Base-by-base conservation (phyloP, 1,139 yeast genomes). In the Yarrowia galli region DNA sequence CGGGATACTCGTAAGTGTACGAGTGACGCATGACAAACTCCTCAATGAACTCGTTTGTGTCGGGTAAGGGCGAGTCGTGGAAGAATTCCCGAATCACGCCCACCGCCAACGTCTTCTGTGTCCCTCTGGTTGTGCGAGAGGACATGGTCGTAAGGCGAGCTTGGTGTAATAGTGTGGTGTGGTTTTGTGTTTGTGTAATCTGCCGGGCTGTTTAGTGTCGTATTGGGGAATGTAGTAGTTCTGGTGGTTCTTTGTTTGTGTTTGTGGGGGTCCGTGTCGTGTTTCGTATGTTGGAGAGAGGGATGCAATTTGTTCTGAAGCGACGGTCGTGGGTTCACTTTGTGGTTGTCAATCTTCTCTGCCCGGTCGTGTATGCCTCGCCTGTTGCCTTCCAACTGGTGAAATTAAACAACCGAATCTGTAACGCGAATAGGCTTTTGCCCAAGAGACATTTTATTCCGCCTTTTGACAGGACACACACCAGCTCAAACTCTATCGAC, bases 361-460 rank as follows among this genome's bases (percentile, higher is more conserved):
- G n/a, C n/a, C n/a, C n/a, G n/a, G n/a, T n/a, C n/a, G n/a, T n/a
- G n/a, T n/a, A n/a, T n/a, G n/a, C n/a, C n/a, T n/a, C n/a, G n/a
- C n/a, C n/a, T n/a, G n/a, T n/a, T n/a, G n/a, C n/a, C n/a, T n/a
- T n/a, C n/a, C n/a, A n/a, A 32, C 15, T 12, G 58, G 58, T 51
- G 58, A 51, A 53, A 53, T 53, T 53, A 53, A 53, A 53, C 60
- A 53, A 53, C 60, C 60, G 60, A 53, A 53, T 38, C 60, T 53
- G 48, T 56, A 56, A 42, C 46, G 63, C 63, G 63, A 56, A 56
- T 56, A 56, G 42, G n/a, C 51, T 58, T 56, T 42, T 48, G 35
- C 64, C 45, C 64, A 28, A 42, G 64, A 43, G 64, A 43, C 51
- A 58, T 58, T 43, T 58, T 58, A 58, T 58, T 58, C 51, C 64